Conservation (phyloP, 768 basidiomycete species). For the Amanita rimosa region DNA sequence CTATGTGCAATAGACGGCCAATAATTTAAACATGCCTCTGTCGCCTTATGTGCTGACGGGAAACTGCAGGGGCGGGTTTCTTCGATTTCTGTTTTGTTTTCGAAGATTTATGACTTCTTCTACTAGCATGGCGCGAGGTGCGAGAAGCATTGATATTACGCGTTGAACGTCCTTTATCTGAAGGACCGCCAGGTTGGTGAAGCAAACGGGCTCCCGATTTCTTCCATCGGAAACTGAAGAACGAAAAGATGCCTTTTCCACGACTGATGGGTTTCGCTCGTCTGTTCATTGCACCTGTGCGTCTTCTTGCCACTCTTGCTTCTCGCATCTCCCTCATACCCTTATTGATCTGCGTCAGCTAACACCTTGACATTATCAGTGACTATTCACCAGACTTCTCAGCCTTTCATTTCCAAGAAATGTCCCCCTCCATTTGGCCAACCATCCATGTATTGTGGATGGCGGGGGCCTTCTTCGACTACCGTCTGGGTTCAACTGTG, state of each 20-base stretch:
- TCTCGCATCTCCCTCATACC: constrained; percentile 65
- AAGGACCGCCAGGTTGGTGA: constrained; percentile 4
- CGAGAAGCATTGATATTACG: neutral
- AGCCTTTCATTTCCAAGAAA: constrained; percentile 49
- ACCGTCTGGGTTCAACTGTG: constrained; percentile 32
- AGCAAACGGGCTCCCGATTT: constrained; percentile 3
- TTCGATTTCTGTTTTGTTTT: neutral
- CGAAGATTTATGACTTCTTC: neutral
- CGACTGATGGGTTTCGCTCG: constrained; percentile 8
- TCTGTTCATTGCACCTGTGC: constrained; percentile 13
- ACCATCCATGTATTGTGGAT: constrained; percentile 64
- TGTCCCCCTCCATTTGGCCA: constrained; percentile 71
- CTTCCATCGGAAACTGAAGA: constrained; percentile 13
- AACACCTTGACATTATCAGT: neutral
- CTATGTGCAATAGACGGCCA: neutral
- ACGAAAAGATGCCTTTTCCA: constrained; percentile 13
- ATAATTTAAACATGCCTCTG: neutral
- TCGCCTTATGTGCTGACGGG: neutral
- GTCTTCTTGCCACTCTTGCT: constrained; percentile 23
- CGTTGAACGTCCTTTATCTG: neutral
- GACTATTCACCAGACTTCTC: constrained; percentile 31
- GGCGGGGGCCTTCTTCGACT: constrained; percentile 35
- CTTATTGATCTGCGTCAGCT: constrained; percentile 14
- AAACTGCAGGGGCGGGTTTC: neutral
- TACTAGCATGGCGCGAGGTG: neutral